Percentiles rank a stretch among this genome's conserved stretches.
phyloP scores from a whole-genome alignment of 257 asterid species.

The Solanum megistacrolobum region DNA sequence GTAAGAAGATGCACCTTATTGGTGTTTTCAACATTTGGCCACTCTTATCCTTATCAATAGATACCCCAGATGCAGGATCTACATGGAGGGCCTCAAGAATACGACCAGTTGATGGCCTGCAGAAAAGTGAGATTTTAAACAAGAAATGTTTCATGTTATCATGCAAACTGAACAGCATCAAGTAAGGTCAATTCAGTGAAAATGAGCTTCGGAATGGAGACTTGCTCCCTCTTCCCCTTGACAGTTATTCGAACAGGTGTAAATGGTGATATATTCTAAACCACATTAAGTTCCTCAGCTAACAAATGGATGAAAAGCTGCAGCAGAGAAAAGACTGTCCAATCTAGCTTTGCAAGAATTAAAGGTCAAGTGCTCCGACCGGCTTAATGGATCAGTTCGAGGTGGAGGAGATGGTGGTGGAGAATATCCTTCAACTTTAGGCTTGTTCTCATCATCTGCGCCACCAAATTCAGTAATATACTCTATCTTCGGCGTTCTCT shows the following conservation, averaged over 20 bases:
- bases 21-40: conserved; percentile 54
- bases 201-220: conserved; percentile 35
- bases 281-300: conserved; percentile 43
- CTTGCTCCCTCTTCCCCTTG: conserved; percentile 37
- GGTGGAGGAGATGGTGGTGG: conserved; percentile 90
- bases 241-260: conserved; percentile 41
- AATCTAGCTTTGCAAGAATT: conserved; percentile 79
- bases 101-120: conserved; percentile 90
- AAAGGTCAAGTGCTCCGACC: conserved; percentile 99
- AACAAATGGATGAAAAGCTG: conserved; percentile 66
- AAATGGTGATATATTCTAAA: conserved; percentile 34
- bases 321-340: conserved; percentile 86
- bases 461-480: conserved; percentile 97
- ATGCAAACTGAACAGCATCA: conserved; percentile 36
- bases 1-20: conserved; percentile 26
- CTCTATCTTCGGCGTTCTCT: conserved; percentile 78
- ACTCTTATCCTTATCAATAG: conserved; percentile 64
- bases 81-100: conserved; percentile 98
- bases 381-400: conserved; percentile 60
- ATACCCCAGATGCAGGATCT: conserved; percentile 96
- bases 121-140: conserved; percentile 44
- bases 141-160: conserved; percentile 12
- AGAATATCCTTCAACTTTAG: conserved; percentile 79
- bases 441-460: conserved; percentile 52
- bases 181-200: conserved; percentile 33